Percentiles rank a stretch among this genome's conserved stretches.
phyloP scores from a whole-genome alignment of 768 basidiomycete genomes.

The Piloderma croceum region DNA sequence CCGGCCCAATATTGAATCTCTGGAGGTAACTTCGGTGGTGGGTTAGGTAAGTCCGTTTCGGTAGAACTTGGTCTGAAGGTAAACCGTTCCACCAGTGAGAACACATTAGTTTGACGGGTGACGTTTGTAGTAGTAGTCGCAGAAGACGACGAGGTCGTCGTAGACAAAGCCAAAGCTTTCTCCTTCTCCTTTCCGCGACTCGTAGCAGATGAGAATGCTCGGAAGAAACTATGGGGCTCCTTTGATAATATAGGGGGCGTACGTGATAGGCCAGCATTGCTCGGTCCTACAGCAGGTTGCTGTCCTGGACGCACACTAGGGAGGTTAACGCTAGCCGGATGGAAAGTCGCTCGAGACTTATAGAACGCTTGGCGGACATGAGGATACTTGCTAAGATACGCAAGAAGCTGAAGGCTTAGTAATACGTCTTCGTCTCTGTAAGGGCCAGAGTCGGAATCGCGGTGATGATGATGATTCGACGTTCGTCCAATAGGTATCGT shows the following conservation, averaged over 20 bases:
- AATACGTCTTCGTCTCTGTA: slow-evolving; percentile 95
- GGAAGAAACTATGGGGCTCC: slow-evolving; percentile 40
- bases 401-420: slow-evolving; percentile 84
- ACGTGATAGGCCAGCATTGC: not conserved
- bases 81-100: slow-evolving; percentile 93
- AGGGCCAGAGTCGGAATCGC: slow-evolving; percentile 47
- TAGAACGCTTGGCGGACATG: slow-evolving; percentile 96
- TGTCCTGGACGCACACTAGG: slow-evolving; percentile 24
- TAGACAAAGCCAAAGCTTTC: slow-evolving; percentile 16
- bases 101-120: slow-evolving; percentile 77
- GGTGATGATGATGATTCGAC: slow-evolving; percentile 29
- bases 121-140: slow-evolving; percentile 19
- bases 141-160: slow-evolving; percentile 7
- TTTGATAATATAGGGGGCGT: slow-evolving; percentile 22
- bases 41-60: slow-evolving; percentile 65
- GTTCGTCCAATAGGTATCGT: slow-evolving; percentile 9
- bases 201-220: slow-evolving; percentile 37
- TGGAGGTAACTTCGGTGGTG: slow-evolving; percentile 66
- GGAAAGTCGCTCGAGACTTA: slow-evolving; percentile 76
- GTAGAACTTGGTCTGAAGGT: slow-evolving; percentile 88
- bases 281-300: slow-evolving; percentile 20
- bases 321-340: slow-evolving; percentile 58
- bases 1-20: slow-evolving; percentile 99
- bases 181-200: slow-evolving; percentile 48
- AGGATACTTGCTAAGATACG: slow-evolving; percentile 96